Conservation (phyloP, 2,329 filamentous ascomycete genomes). For the Pseudocercospora pini-densiflorae region DNA sequence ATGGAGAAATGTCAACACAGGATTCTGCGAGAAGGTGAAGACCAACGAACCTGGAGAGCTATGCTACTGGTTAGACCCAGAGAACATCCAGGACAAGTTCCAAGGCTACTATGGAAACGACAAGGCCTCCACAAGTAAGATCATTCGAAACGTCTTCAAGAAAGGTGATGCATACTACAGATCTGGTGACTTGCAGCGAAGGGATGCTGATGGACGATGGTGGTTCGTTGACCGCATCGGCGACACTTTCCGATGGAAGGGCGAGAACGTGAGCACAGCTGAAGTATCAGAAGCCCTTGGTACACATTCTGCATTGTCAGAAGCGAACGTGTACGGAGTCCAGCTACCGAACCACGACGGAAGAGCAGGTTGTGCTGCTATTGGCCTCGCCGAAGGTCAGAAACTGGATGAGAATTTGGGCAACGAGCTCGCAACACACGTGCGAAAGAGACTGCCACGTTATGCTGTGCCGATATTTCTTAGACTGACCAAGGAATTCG, state of each 20-base stretch:
- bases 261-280: slow-evolving; percentile 48
- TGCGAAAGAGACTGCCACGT: slow-evolving; percentile 63
- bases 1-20: slow-evolving; percentile 68
- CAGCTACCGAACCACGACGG: slow-evolving; percentile 80
- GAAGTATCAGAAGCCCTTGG: slow-evolving; percentile 81
- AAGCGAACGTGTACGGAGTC: slow-evolving; percentile 88
- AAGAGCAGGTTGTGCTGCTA: slow-evolving; percentile 77
- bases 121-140: slow-evolving; percentile 72
- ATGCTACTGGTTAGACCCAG: slow-evolving; percentile 69
- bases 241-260: slow-evolving; percentile 81
- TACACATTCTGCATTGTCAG: slow-evolving; percentile 66
- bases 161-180: slow-evolving; percentile 84
- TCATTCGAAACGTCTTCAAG: slow-evolving; percentile 72
- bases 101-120: slow-evolving; percentile 82
- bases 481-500: slow-evolving; percentile 64
- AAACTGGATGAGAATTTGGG: slow-evolving; percentile 40
- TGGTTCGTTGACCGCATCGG: slow-evolving; percentile 83
- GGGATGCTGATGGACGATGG: slow-evolving; percentile 70
- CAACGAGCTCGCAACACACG: slow-evolving; percentile 64
- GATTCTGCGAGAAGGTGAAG: slow-evolving; percentile 66
- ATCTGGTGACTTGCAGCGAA: slow-evolving; percentile 79
- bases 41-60: slow-evolving; percentile 74
- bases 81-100: slow-evolving; percentile 67
- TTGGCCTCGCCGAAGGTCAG: slow-evolving; percentile 56
- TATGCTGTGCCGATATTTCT: slow-evolving; percentile 82